Evolutionary conservation across 2,329 filamentous ascomycete species (phyloP), one percentile per base, ranked within the genome.

Genomic region (Ophiostoma sp.): DNA sequence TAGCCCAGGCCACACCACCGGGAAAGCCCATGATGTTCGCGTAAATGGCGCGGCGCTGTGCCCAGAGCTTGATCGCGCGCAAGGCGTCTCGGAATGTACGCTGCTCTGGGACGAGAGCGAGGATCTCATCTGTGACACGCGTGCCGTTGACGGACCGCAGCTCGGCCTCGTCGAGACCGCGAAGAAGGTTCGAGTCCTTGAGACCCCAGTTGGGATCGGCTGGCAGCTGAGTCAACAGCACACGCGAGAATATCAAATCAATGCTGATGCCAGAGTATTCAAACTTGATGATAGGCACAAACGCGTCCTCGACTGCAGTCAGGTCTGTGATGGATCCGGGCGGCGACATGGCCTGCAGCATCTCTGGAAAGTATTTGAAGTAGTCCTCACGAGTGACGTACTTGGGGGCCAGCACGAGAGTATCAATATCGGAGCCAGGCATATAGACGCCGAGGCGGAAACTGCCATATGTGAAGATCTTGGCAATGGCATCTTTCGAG

Each of bases 351-450:
- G 89, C 85, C 75, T 90, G 82, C 67, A 99, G 86, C 67, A 96
- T 82, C 27, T 87, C 83, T n/a, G 94, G 94, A 75, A 97, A 97
- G 75, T 91, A 84, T 68, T 91, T 83, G 82, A 99, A 99, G 82
- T 97, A 99, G 79, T 99, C 93, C 41, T 94, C 90, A 71, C 93
- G 90, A 15, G 87, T 87, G 68, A 98, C 91, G 77, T 97, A 93
- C 80, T 92, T 94, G 11, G 95, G 95, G 17, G 90, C 94, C 68
- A 97, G 90, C 71, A 98, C 89, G 68, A 99, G 87, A 1, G 95
- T 97, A 81, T 99, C 95, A 76, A 99, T 98, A 87, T 99, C 95
- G 66, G 95, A 98, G 68, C 93, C 93, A 64, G 95, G 95, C 6
- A 94, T 94, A 79, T 92, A 97, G 33, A 98, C 95, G 72, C 95